Evolutionary conservation across 1,284 basidiomycete species (phyloP).

Genomic region (Apiotrichum mycotoxinovorans): DNA sequence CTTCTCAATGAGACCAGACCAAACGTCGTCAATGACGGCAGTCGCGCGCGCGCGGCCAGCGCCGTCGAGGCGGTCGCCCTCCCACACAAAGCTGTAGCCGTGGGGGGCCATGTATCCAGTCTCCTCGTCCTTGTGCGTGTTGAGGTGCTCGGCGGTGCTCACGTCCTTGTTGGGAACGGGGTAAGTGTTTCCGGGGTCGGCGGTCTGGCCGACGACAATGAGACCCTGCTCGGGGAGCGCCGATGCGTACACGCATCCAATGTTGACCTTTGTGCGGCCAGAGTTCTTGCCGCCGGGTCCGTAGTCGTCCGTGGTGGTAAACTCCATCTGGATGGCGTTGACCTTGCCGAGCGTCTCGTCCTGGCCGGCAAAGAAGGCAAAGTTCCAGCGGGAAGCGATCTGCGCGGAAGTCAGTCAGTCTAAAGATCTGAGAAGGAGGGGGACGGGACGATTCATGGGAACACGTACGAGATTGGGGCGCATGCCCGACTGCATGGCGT

Average conservation of each 20-base stretch:
- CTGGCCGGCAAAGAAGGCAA: conserved; percentile 73
- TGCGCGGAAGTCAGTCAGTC: conserved; percentile 11
- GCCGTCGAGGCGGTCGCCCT: conserved; percentile 60
- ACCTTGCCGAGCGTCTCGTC: conserved; percentile 64
- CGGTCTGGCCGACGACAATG: conserved; percentile 58
- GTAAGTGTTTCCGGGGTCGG: conserved; percentile 59
- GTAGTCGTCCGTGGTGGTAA: conserved; percentile 74
- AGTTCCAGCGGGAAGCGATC: conserved; percentile 92
- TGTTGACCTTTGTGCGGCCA: conserved; percentile 74
- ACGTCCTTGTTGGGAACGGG: conserved; percentile 55
- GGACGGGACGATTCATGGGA: background rate
- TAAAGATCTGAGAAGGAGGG: too few relatives aligned
- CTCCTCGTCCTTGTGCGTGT: conserved; percentile 60
- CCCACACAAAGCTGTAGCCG: conserved; percentile 73
- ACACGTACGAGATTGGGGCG: conserved; percentile 71
- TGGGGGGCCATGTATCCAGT: conserved; percentile 80
- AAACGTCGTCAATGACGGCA: conserved; percentile 57
- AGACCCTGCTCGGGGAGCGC: conserved; percentile 19
- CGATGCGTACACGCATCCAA: conserved; percentile 59
- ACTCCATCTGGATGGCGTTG: conserved; percentile 92
- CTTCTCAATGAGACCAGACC: conserved; percentile 82
- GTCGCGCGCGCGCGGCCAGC: conserved; percentile 55
- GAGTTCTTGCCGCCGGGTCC: conserved; percentile 71
- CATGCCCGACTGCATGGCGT: conserved; percentile 95
- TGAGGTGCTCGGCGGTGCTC: conserved; percentile 67